Base-by-base conservation (phyloP, 345 rosid genomes). In the Acer yangbiense region DNA sequence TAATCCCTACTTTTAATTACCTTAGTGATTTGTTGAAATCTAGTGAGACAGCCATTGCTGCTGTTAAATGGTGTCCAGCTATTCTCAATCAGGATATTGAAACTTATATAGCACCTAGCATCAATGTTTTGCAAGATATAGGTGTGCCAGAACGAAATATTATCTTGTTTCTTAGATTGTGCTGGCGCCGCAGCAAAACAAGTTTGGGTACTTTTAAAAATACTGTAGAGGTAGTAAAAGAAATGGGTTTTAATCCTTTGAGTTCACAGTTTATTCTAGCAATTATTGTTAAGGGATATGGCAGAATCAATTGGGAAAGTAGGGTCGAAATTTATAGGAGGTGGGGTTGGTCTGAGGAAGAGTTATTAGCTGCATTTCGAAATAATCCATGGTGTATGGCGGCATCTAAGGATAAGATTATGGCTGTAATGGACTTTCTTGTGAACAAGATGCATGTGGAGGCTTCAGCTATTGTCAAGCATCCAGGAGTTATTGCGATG, bases 261-360 rank as follows among this genome's bases (percentile, higher is more conserved):
- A 48, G 1, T 0, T 2, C 6, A 2, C 20, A 17, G 20, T 85
- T 85, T 44, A 72, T 80, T 46, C 6, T 7, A 17, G 86, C 86
- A 1, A n/a, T 84, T 9, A 0, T 0, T 13, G 32, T 54, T 71
- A 7, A 12, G n/a, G 2, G 1, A 27, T 7, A 23, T 80, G 68
- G 61, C 7, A 71, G 1, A 7, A 48, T 71, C 13, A 55, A 65
- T 3, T 75, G 85, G 87, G 72, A 57, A 35, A 76, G 29, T 68
- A 79, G 77, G 73, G 2, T 83, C 7, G 35, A 62, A n/a, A 43
- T 32, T 65, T 75, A 23, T 9, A 80, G 44, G 80, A 75, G 32
- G 16, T 86, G 85, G 85, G 89, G 82, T 62, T 82, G 50, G 78
- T 79, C 82, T 0, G 77, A 77, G 17, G 79, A 76, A 50, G 82